phyloP scores from a whole-genome alignment of 2,329 filamentous ascomycete species.

The Pseudopithomyces chartarum region DNA sequence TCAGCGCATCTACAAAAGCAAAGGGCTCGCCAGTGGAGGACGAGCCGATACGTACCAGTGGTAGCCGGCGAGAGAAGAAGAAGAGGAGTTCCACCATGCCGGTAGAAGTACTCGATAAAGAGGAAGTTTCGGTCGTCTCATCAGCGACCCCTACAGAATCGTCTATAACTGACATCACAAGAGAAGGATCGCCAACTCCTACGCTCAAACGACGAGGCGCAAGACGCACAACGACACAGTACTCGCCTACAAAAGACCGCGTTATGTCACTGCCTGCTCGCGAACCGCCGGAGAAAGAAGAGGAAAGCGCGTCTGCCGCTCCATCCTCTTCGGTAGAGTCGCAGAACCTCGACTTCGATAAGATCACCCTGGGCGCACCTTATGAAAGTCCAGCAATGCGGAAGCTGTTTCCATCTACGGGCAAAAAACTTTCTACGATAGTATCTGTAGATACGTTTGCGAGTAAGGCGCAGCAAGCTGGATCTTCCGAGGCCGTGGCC shows the following conservation, averaged over 20 bases:
- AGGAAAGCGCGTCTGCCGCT: slow-evolving; percentile 34
- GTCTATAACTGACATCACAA: slow-evolving; percentile 18
- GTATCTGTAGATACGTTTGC: slow-evolving; percentile 61
- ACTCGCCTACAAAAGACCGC: slow-evolving; percentile 49
- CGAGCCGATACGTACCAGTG: slow-evolving; percentile 25
- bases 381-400: slow-evolving; percentile 47
- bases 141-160: slow-evolving; percentile 26
- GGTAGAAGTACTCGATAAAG: slow-evolving; percentile 27
- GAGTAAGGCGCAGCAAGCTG: slow-evolving; percentile 36
- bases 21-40: slow-evolving; percentile 28
- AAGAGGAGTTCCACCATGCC: slow-evolving; percentile 34
- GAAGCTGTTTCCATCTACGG: slow-evolving; percentile 57
- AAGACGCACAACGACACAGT: slow-evolving; percentile 43
- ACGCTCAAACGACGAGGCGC: slow-evolving; percentile 47
- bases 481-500: slow-evolving; percentile 30
- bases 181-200: slow-evolving; percentile 29
- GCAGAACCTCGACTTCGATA: slow-evolving; percentile 35
- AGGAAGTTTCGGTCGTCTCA: slow-evolving; percentile 25
- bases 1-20: slow-evolving; percentile 26
- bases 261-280: slow-evolving; percentile 36
- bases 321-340: slow-evolving; percentile 45
- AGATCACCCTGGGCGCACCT: slow-evolving; percentile 34
- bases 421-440: slow-evolving; percentile 63
- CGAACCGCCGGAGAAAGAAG: slow-evolving; percentile 25
- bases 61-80: slow-evolving; percentile 32